Evolutionary conservation across 345 rosid genomes (phyloP).

Genomic region (Gossypium stocksii): DNA sequence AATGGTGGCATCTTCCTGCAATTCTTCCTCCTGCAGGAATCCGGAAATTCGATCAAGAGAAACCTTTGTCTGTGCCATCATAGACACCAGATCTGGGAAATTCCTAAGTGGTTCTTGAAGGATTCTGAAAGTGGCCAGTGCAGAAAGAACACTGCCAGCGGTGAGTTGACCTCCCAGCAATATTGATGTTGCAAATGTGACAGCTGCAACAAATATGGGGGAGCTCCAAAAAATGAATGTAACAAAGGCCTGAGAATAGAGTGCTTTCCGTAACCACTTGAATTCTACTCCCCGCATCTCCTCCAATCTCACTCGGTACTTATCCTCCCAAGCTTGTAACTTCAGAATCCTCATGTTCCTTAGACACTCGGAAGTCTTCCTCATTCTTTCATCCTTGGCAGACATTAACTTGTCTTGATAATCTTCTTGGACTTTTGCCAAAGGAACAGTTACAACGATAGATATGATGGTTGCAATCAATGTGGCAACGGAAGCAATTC

Average conservation of each 20-base stretch:
- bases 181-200: conserved; percentile 88
- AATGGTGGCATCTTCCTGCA: conserved; percentile 86
- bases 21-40: conserved; percentile 92
- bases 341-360: conserved; percentile 98
- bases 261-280: conserved; percentile 87
- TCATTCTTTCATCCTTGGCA: conserved; percentile 99
- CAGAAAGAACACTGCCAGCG: conserved; percentile 98
- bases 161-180: conserved; percentile 85
- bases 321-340: conserved; percentile 98
- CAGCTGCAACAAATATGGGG: conserved; percentile 97
- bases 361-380: conserved; percentile 95
- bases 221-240: conserved; percentile 99
- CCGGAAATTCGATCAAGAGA: conserved; percentile 98
- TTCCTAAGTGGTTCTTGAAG: conserved; percentile 99
- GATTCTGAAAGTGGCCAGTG: conserved; percentile 97
- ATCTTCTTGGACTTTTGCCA: conserved; percentile 90
- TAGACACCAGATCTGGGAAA: conserved; percentile 96
- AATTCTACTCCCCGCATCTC: conserved; percentile 91
- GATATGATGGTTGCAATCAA: conserved; percentile 84
- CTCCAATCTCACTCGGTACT: conserved; percentile 71
- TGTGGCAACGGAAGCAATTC: conserved; percentile 89
- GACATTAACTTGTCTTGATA: conserved; percentile 94
- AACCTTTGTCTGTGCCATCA: conserved; percentile 99
- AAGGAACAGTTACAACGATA: conserved; percentile 73
- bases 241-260: conserved; percentile 95